phyloP scores from a whole-genome alignment of 352 stramenopile species.

The Albugo laibachii region DNA sequence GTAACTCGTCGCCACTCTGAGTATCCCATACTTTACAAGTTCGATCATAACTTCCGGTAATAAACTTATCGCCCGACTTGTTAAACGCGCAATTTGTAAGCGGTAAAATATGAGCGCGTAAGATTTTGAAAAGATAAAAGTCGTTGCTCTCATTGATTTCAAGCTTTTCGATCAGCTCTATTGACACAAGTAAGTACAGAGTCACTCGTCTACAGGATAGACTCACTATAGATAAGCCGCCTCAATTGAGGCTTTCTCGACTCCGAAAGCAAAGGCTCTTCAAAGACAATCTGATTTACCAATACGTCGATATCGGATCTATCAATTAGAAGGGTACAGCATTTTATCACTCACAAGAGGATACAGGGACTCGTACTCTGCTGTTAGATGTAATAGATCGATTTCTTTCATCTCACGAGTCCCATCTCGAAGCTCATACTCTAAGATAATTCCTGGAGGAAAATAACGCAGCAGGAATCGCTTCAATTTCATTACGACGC shows the following conservation, averaged over 20 bases:
- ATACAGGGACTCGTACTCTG: conserved; percentile 41
- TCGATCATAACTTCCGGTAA: conserved; percentile 89
- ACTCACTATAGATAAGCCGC: conserved; percentile 82
- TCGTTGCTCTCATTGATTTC: conserved; percentile 87
- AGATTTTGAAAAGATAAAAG: conserved; percentile 94
- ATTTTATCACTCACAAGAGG: background rate
- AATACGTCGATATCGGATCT: conserved; percentile 86
- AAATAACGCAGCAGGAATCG: conserved; percentile 91
- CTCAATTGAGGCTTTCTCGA: conserved; percentile 87
- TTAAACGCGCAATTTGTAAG: conserved; percentile 95
- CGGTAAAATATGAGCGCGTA: conserved; percentile 87
- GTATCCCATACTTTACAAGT: conserved; percentile 94
- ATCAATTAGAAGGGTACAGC: background rate
- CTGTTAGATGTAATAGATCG: conserved; percentile 84
- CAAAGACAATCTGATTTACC: conserved; percentile 91
- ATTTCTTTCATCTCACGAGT: conserved; percentile 90
- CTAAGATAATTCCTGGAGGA: conserved; percentile 88
- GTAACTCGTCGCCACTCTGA: conserved; percentile 82
- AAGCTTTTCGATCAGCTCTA: conserved; percentile 90
- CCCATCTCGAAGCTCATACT: conserved; percentile 88
- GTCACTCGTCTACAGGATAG: background rate
- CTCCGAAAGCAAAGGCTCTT: conserved; percentile 86
- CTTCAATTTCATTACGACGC: conserved; percentile 84
- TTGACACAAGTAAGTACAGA: background rate
- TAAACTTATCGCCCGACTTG: conserved; percentile 94